Conservation (phyloP, 805 yeast genomes). For the Debaryomyces hansenii region DNA sequence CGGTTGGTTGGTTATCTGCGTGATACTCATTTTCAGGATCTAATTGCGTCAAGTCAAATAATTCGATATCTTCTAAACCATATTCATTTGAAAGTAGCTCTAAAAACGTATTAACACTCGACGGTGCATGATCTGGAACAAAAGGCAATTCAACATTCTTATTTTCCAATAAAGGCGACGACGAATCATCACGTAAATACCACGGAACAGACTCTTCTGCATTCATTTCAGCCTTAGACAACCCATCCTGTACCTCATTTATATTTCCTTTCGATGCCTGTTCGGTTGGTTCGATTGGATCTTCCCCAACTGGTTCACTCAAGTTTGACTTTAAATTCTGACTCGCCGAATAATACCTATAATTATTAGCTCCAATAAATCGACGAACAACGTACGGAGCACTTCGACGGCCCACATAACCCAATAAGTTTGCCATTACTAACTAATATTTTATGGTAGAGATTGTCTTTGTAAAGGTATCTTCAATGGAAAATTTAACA, state of each 20-base stretch:
- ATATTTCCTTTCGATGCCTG: background rate
- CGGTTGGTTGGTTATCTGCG: conserved; percentile 25
- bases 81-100: conserved; percentile 53
- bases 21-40: conserved; percentile 28
- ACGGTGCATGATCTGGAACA: conserved; percentile 62
- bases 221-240: background rate
- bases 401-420: background rate
- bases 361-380: no score
- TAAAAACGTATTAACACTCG: conserved; percentile 44
- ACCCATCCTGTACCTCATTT: background rate
- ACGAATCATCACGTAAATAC: conserved; percentile 54
- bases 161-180: conserved; percentile 26
- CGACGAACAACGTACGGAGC: background rate
- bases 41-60: conserved; percentile 62
- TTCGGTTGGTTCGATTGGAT: background rate
- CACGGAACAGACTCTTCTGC: conserved; percentile 44
- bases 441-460: background rate
- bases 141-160: conserved; percentile 44
- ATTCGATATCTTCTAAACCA: conserved; percentile 61
- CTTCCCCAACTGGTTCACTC: no score
- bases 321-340: no score
- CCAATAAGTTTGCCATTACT: background rate
- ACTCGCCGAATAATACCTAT: no score
- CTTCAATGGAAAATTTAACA: background rate
- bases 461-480: background rate